Percentiles rank a stretch among this genome's conserved stretches.
Conservation (phyloP, 805 yeast species). For the Kurtzmaniella fragi region DNA sequence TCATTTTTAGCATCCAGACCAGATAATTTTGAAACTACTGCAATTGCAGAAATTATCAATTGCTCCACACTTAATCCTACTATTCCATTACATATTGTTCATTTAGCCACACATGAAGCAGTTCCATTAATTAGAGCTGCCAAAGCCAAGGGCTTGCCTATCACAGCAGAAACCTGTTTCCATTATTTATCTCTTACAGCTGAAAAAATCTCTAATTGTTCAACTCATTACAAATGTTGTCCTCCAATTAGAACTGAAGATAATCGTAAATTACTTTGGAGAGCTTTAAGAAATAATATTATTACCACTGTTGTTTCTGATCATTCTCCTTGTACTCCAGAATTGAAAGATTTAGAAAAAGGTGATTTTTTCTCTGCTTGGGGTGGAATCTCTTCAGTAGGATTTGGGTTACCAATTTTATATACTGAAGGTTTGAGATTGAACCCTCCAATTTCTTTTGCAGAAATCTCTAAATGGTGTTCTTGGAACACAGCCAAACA, state of each 20-base stretch:
- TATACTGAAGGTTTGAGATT: conserved; percentile 67
- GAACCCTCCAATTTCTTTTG: conserved; percentile 44
- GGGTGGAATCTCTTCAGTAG: conserved; percentile 96
- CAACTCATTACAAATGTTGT: conserved; percentile 87
- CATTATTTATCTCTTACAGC: conserved; percentile 79
- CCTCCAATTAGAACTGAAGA: conserved; percentile 84
- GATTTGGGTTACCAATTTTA: conserved; percentile 78
- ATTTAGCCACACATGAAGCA: conserved; percentile 81
- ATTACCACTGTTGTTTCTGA: conserved; percentile 89
- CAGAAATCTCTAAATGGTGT: conserved; percentile 76
- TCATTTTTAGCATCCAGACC: conserved; percentile 84
- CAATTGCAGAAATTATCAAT: conserved; percentile 65
- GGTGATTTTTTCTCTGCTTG: conserved; percentile 92
- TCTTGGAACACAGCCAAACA: conserved; percentile 79
- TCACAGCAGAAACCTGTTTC: conserved; percentile 91
- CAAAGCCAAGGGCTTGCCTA: conserved; percentile 49
- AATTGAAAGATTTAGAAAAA: conserved; percentile 69
- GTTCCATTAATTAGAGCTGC: conserved; percentile 70
- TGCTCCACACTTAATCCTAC: conserved; percentile 55
- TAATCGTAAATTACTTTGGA: conserved; percentile 73
- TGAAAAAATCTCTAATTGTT: conserved; percentile 70
- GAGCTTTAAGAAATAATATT: conserved; percentile 58
- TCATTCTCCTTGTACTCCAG: conserved; percentile 95
- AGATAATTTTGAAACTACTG: conserved; percentile 80
- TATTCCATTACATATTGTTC: conserved; percentile 82